Percentiles rank a stretch among this genome's conserved stretches.
These are phyloP conservation scores for Colletotrichum truncatum DNA, from an alignment of 2,329 filamentous ascomycete species.

Conservation along the genomic window DNA sequence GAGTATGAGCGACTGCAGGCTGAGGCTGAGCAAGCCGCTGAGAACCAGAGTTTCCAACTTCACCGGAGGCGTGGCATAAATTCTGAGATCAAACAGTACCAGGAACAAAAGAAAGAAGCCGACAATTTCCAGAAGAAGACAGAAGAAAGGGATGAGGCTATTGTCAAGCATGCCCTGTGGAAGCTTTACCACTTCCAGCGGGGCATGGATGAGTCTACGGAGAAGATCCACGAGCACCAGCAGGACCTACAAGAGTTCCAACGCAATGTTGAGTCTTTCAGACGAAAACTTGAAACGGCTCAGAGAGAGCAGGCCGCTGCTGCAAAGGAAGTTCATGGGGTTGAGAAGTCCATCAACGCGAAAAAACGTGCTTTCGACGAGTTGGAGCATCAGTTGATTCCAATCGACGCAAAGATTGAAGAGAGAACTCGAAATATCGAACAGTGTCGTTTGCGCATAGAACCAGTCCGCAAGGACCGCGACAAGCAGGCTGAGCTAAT, in stretches of 20 bases:
- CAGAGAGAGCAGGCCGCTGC: slow-evolving; percentile 84
- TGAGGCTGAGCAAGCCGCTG: slow-evolving; percentile 85
- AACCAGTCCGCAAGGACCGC: slow-evolving; percentile 78
- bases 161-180: slow-evolving; percentile 94
- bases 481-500: slow-evolving; percentile 75
- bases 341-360: slow-evolving; percentile 85
- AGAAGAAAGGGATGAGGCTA: slow-evolving; percentile 88
- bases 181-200: slow-evolving; percentile 96
- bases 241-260: slow-evolving; percentile 94
- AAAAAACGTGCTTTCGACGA: slow-evolving; percentile 91
- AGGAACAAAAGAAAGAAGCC: slow-evolving; percentile 95
- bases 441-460: slow-evolving; percentile 73
- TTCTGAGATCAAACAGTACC: slow-evolving; percentile 96
- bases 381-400: slow-evolving; percentile 84
- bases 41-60: slow-evolving; percentile 89
- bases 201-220: slow-evolving; percentile 90
- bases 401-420: slow-evolving; percentile 90
- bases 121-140: slow-evolving; percentile 93
- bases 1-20: slow-evolving; percentile 93
- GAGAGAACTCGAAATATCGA: slow-evolving; percentile 78
- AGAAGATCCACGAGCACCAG: slow-evolving; percentile 91
- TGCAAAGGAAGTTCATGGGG: slow-evolving; percentile 78
- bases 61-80: slow-evolving; percentile 93
- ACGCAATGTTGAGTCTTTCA: slow-evolving; percentile 86
- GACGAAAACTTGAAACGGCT: slow-evolving; percentile 81